Evolutionary conservation across 2,329 filamentous ascomycete genomes (phyloP).

Genomic region (Monosporascus sp.): DNA sequence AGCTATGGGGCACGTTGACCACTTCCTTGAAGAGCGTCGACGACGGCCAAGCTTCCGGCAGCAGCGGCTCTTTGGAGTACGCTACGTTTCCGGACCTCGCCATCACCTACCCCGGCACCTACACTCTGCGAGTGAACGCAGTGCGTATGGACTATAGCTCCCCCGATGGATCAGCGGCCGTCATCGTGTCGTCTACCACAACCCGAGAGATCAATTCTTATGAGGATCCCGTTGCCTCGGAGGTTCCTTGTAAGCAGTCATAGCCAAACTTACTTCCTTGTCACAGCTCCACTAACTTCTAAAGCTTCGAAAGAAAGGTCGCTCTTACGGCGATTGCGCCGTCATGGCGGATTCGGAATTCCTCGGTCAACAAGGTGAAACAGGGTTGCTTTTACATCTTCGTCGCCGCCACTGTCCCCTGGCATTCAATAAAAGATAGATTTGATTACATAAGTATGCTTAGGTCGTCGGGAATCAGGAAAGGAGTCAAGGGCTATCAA

Average conservation of each 20-base stretch:
- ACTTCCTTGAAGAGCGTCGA: constrained; percentile 10
- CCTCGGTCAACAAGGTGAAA: neutral
- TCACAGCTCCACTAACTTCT: neutral
- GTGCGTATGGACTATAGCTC: constrained; percentile 17
- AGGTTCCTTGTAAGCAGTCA: constrained; percentile 15
- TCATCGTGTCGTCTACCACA: constrained; percentile 8
- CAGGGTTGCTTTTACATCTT: neutral
- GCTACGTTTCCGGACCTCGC: constrained; percentile 18
- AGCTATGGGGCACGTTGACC: constrained; percentile 15
- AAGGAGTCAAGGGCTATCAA: neutral
- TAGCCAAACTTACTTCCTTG: neutral
- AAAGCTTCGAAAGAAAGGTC: neutral
- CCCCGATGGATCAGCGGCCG: constrained; percentile 5
- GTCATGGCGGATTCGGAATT: constrained; percentile 2
- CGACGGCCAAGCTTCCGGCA: constrained; percentile 8
- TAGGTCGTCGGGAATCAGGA: neutral
- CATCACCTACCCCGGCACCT: constrained; percentile 15
- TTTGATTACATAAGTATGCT: neutral
- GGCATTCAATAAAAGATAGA: too few species aligned
- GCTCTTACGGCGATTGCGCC: constrained; percentile 1
- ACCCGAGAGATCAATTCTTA: constrained; percentile 14
- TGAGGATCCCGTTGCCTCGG: constrained; percentile 11
- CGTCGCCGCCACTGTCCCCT: neutral
- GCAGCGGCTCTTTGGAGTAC: constrained; percentile 9
- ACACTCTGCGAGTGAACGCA: constrained; percentile 15